Base-by-base conservation (phyloP, 2,329 filamentous ascomycete species). In the Rhexocercosporidium sp. region DNA sequence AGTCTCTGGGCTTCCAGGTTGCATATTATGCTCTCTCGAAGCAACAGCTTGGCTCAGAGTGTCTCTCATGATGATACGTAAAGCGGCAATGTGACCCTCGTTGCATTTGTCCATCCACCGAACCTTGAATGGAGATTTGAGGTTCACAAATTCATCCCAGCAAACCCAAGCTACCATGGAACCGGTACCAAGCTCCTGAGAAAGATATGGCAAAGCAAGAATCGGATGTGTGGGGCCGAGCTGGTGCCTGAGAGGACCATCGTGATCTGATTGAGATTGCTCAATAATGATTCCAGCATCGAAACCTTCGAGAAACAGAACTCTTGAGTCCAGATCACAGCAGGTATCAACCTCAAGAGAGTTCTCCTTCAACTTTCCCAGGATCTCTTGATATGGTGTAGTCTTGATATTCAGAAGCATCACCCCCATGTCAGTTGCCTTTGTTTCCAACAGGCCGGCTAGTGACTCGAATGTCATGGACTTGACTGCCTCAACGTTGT, bases 111-210 rank as follows among this genome's bases (percentile, higher is more conserved):
- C 74, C 71, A 75, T 73, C 74, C 74, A 75, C 47, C 74, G 65
- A 7, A 75, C 67, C 0, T 59, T 72, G 34, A 70, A 75, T 25
- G 74, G 74, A 31, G 63, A 72, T 60, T 74, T 54, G 46, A 75
- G 74, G 46, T 74, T 72, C 37, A 75, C 73, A 62, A 75, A 75
- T 65, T 75, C 74, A 60, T 75, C 74, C 73, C 74, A 75, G 59
- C 74, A 75, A 6, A 75, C 73, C 73, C 73, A 75, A 29, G 74
- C 74, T 51, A 75, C 56, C 71, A 74, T 75, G 1, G 74, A 75
- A 22, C 74, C 74, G 6, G 44, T 63, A 22, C 69, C 69, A 44
- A 34, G 53, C 16, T 54, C 57, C 47, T 73, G 66, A 44, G 16
- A 59, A 8, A 69, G 51, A 41, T 71, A 68, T 65, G 69, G 69